Percentiles rank a stretch among this genome's conserved stretches.
phyloP scores from a whole-genome alignment of 768 basidiomycete species.

The Phanerochaete sordida region DNA sequence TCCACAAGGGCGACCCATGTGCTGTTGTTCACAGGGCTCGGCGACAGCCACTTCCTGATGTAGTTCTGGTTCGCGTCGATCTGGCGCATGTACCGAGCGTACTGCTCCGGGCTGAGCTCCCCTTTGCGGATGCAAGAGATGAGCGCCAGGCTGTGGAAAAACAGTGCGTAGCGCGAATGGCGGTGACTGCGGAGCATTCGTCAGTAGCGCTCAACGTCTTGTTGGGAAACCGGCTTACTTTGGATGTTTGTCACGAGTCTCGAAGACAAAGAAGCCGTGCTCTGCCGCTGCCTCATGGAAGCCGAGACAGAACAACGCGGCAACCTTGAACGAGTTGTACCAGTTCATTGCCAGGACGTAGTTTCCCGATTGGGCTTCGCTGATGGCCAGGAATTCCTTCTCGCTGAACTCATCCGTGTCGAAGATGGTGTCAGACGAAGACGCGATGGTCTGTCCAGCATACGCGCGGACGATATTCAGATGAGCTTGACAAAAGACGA shows the following conservation, averaged over 20 bases:
- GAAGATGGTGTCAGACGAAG: slow-evolving; percentile 49
- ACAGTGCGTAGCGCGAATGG: slow-evolving; percentile 63
- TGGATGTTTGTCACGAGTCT: slow-evolving; percentile 55
- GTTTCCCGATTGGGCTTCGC: slow-evolving; percentile 44
- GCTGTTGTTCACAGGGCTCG: slow-evolving; percentile 65
- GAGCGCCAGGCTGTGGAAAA: slow-evolving; percentile 69
- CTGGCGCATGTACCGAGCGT: slow-evolving; percentile 48
- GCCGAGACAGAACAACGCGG: slow-evolving; percentile 62
- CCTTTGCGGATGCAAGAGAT: slow-evolving; percentile 54
- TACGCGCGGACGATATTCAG: slow-evolving; percentile 63
- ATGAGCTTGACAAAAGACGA: slow-evolving; percentile 52
- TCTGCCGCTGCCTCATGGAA: slow-evolving; percentile 53
- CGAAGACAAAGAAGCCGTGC: slow-evolving; percentile 61
- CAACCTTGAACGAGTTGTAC: slow-evolving; percentile 69
- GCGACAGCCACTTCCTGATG: slow-evolving; percentile 67
- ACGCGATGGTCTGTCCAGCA: slow-evolving; percentile 53
- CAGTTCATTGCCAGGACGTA: slow-evolving; percentile 54
- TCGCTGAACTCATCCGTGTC: slow-evolving; percentile 61
- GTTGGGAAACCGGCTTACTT: slow-evolving; percentile 42
- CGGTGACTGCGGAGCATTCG: slow-evolving; percentile 44
- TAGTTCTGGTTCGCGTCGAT: slow-evolving; percentile 58
- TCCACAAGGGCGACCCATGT: slow-evolving; percentile 72
- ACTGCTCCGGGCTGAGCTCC: slow-evolving; percentile 31
- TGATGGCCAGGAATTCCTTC: slow-evolving; percentile 43
- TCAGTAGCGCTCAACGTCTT: neutral